These are phyloP conservation scores for Pseudoneurospora amorphoporcata DNA, from an alignment of 495 filamentous ascomycete species.

Conservation along the genomic window DNA sequence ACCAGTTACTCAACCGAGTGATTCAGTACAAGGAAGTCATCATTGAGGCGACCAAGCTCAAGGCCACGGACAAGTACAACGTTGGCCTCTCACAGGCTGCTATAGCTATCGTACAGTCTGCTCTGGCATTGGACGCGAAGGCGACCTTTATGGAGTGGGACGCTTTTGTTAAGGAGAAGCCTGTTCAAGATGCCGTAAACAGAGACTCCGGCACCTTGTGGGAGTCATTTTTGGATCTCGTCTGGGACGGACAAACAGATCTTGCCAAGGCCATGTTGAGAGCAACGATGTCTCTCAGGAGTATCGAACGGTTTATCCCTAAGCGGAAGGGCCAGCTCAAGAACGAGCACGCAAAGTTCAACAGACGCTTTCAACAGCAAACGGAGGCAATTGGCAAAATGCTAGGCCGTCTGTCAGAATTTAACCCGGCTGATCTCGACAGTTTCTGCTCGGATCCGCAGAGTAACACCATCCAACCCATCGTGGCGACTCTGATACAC, in stretches of 20 bases:
- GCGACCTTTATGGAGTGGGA: constrained; percentile 62
- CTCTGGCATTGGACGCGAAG: constrained; percentile 65
- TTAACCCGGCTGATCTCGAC: constrained; percentile 51
- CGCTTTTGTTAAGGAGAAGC: constrained; percentile 45
- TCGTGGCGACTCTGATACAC: constrained; percentile 61
- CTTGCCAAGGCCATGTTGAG: constrained; percentile 63
- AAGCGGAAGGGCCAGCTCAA: constrained; percentile 39
- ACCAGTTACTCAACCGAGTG: constrained; percentile 39
- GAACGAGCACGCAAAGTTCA: constrained; percentile 49
- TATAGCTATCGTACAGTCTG: constrained; percentile 57
- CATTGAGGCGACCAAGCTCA: constrained; percentile 28
- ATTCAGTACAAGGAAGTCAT: constrained; percentile 38
- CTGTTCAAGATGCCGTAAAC: constrained; percentile 56
- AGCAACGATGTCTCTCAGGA: constrained; percentile 55
- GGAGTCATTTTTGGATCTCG: constrained; percentile 60
- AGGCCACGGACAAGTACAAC: constrained; percentile 24
- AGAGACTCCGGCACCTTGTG: constrained; percentile 60
- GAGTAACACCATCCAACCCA: constrained; percentile 46
- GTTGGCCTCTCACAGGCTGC: constrained; percentile 32
- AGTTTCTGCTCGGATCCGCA: constrained; percentile 52
- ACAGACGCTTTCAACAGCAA: constrained; percentile 57
- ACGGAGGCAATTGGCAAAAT: constrained; percentile 59
- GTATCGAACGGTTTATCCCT: constrained; percentile 60
- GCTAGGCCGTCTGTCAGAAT: constrained; percentile 66
- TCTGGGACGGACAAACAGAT: constrained; percentile 49